These are phyloP conservation scores for Pisolithus thermaeus DNA, from an alignment of 1,284 basidiomycete species.

Conservation along the genomic window DNA sequence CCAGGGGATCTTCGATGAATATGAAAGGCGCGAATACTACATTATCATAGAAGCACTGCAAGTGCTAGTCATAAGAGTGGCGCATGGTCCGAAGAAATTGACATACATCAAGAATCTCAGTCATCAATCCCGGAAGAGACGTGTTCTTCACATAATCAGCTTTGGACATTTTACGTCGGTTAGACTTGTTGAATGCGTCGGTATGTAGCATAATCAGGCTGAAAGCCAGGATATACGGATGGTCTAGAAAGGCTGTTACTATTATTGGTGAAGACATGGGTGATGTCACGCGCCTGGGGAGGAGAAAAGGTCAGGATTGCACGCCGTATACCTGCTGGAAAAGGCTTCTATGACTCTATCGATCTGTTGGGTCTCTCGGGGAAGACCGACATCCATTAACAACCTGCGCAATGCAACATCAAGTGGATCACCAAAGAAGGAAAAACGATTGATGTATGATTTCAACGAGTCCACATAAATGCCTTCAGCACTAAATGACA, in stretches of 20 bases:
- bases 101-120: slow-evolving; percentile 79
- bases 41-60: slow-evolving; percentile 93
- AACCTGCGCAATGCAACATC: slow-evolving; percentile 90
- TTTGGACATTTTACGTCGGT: slow-evolving; percentile 97
- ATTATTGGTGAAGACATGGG: background rate
- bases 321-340: slow-evolving; percentile 76
- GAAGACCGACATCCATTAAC: slow-evolving; percentile 88
- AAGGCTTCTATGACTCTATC: slow-evolving; percentile 97
- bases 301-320: slow-evolving; percentile 80
- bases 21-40: slow-evolving; percentile 94
- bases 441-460: slow-evolving; percentile 73
- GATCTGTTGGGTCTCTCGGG: slow-evolving; percentile 96
- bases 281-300: slow-evolving; percentile 54
- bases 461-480: slow-evolving; percentile 72
- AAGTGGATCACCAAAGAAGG: slow-evolving; percentile 78
- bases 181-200: slow-evolving; percentile 96
- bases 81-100: slow-evolving; percentile 7
- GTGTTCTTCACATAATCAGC: slow-evolving; percentile 91
- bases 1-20: slow-evolving; percentile 86
- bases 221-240: slow-evolving; percentile 95
- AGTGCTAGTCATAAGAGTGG: slow-evolving; percentile 2
- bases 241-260: slow-evolving; percentile 48
- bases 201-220: slow-evolving; percentile 99
- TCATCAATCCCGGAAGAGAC: slow-evolving; percentile 76
- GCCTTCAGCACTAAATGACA: slow-evolving; percentile 51